A percentile compares a stretch with the other conserved stretches of the same genome.
These are phyloP conservation scores for Salmacisia buchloeana DNA, from an alignment of 1,284 basidiomycete genomes.

Conservation along the genomic window DNA sequence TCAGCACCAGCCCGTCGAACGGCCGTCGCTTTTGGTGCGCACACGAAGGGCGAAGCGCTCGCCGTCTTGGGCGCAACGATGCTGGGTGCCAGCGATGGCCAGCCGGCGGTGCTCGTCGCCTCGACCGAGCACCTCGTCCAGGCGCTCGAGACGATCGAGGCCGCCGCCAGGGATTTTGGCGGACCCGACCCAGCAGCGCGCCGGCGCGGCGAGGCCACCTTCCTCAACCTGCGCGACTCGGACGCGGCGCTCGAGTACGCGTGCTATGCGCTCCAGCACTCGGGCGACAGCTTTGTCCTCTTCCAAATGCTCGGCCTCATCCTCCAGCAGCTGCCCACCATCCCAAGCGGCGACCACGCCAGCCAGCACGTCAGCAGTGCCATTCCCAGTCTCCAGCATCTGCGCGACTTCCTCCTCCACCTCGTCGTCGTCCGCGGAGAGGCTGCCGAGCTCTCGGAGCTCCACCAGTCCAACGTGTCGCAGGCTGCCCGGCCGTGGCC, in stretches of 20 bases:
- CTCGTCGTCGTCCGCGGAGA: slow-evolving; percentile 25
- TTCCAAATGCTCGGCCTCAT: slow-evolving; percentile 14
- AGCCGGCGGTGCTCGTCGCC: slow-evolving; percentile 15
- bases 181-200: slow-evolving; percentile 30
- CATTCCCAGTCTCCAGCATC: slow-evolving; percentile 18
- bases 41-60: too few relatives aligned
- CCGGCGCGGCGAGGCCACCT: slow-evolving; percentile 32
- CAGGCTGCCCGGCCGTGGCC: slow-evolving; percentile 19
- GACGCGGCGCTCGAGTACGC: slow-evolving; percentile 34
- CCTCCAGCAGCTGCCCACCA: not conserved
- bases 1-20: too few relatives aligned
- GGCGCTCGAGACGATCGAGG: slow-evolving; percentile 28
- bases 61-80: too few relatives aligned
- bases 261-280: slow-evolving; percentile 30
- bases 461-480: not conserved
- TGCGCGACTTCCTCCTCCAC: slow-evolving; percentile 34
- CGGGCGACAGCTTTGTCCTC: slow-evolving; percentile 29
- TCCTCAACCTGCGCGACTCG: slow-evolving; percentile 30
- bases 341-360: not conserved
- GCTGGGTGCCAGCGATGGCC: too few relatives aligned
- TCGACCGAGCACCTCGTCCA: slow-evolving; percentile 27
- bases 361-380: slow-evolving; percentile 24
- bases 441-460: slow-evolving; percentile 12
- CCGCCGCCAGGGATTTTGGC: slow-evolving; percentile 30
- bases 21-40: too few relatives aligned